Conservation (phyloP, 257 asterid genomes). For the Cinchona pubescens region DNA sequence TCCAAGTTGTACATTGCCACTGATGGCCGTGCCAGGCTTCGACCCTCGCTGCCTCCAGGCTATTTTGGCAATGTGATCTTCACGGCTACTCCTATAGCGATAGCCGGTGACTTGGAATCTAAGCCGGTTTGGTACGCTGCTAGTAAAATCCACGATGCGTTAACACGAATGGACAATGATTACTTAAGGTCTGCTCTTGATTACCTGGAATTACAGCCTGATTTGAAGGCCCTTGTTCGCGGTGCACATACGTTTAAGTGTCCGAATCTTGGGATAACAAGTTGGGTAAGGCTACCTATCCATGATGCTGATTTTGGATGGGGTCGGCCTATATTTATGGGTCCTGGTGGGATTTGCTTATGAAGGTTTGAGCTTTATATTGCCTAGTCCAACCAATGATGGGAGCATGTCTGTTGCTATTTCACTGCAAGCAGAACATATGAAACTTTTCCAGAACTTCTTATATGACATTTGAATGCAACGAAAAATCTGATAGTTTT, state of each 20-base stretch:
- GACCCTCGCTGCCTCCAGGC: constrained; percentile 66
- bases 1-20: constrained; percentile 79
- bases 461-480: constrained; percentile 54
- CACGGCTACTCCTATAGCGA: constrained; percentile 70
- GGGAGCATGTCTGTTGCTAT: constrained; percentile 79
- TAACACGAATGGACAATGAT: constrained; percentile 72
- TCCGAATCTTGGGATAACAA: constrained; percentile 88
- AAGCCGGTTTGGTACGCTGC: constrained; percentile 72
- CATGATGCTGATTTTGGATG: constrained; percentile 88
- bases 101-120: constrained; percentile 54
- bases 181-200: constrained; percentile 83
- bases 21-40: constrained; percentile 70
- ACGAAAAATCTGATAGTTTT: neutral
- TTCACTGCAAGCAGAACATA: constrained; percentile 66
- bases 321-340: constrained; percentile 89
- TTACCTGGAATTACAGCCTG: constrained; percentile 82
- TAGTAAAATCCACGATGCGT: constrained; percentile 61
- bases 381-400: constrained; percentile 65
- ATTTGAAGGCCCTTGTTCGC: constrained; percentile 68
- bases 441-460: constrained; percentile 69
- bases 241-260: constrained; percentile 89
- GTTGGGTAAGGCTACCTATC: constrained; percentile 85
- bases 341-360: constrained; percentile 88
- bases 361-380: constrained; percentile 72
- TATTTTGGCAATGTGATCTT: constrained; percentile 87